Percentiles rank a stretch among this genome's conserved stretches.
These are phyloP conservation scores for Rhodomyrtus tomentosa DNA, from an alignment of 345 rosid species.

Conservation along the genomic window DNA sequence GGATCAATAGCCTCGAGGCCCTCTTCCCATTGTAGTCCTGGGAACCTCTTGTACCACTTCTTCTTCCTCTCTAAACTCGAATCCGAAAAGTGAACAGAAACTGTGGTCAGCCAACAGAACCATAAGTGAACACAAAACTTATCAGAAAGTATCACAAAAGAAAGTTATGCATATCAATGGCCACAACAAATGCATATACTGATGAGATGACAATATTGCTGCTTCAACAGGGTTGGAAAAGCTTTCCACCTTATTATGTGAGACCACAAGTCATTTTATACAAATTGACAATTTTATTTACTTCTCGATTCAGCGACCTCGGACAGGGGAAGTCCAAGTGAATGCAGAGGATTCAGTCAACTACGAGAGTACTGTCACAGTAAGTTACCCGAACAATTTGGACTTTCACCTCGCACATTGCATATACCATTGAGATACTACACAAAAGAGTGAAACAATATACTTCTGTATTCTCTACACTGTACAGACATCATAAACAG, in stretches of 20 bases:
- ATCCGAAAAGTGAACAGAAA: no score
- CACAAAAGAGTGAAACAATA: not conserved
- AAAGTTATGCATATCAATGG: no score
- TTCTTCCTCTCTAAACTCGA: not conserved
- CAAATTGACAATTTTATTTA: no score
- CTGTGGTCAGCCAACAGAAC: no score
- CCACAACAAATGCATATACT: not conserved
- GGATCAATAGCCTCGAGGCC: no score
- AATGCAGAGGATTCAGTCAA: not conserved
- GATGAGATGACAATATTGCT: not conserved
- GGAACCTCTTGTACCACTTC: no score
- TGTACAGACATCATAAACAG: not conserved
- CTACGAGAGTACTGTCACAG: not conserved
- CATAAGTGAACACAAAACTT: no score
- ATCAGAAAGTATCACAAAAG: no score
- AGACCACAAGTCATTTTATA: not conserved
- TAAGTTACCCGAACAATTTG: not conserved
- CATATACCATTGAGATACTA: not conserved
- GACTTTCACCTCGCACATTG: not conserved
- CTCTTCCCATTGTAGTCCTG: no score
- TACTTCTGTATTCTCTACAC: not conserved
- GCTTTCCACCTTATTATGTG: not conserved
- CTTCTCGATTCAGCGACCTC: no score
- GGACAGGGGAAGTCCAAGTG: not conserved
- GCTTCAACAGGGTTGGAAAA: not conserved